Base-by-base conservation (phyloP, 495 filamentous ascomycete species). In the Elasticomyces elasticus region DNA sequence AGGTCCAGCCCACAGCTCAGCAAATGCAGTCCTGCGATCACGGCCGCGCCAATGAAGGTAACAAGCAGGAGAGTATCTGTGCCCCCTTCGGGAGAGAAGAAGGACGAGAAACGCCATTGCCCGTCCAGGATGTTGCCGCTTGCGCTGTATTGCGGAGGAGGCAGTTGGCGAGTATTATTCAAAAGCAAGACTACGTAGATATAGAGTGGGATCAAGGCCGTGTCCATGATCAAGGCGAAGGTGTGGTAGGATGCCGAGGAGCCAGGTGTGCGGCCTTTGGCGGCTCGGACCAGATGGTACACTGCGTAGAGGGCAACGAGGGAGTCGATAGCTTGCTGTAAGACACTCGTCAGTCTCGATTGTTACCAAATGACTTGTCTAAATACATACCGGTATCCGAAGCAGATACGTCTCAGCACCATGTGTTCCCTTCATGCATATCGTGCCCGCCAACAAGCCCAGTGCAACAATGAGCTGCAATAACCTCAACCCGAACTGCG, bases 201-300 rank as follows among this genome's bases (percentile, higher is more conserved):
- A 55, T 89, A 89, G 62, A 92, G 84, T 2, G 87, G 85, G 26
- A 91, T 69, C 24, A 90, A 69, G 11, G 78, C 79, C 11, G 80
- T 68, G 64, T 96, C 89, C 11, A 85, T 76, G 20, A 84, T 68
- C 6, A 79, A 71, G 13, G 89, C 81, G 61, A 94, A 95, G 37
- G 91, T 62, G 66, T 89, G 87, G 65, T 95, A 95, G 53, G 84
- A 88, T 9, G 86, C 82, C 5, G 88, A 84, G 40, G 86, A 89
- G 6, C 72, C 83, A 0, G 89, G 78, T 2, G 88, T 81, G 20
- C 87, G 78, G 19, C 69, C 74, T 51, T 81, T 77, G 0, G 85
- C 76, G 24, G 83, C 79, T 19, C 83, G 76, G 24, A 73, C 70
- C 24, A 92, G 79, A 66, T 94, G 86, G 63, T 84, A 89, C 41